phyloP scores from a whole-genome alignment of 164 flowering plant species.

The Chloranthus sessilifolius region DNA sequence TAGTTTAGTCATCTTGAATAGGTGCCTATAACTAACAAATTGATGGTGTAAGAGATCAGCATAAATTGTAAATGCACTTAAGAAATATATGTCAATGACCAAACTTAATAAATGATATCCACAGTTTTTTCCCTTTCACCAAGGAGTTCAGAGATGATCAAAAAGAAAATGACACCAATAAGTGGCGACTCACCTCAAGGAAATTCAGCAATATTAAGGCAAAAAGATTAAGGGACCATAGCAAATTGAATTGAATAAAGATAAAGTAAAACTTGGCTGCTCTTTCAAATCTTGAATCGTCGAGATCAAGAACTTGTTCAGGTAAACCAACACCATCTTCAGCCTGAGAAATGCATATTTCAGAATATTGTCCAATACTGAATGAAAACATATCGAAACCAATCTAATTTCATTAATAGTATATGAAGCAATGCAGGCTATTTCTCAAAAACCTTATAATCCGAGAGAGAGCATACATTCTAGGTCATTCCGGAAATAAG shows the following conservation, averaged over 20 bases:
- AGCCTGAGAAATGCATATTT: slow-evolving; percentile 51
- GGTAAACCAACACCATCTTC: slow-evolving; percentile 97
- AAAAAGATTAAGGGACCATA: slow-evolving; percentile 79
- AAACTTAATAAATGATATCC: not conserved
- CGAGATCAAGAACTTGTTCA: slow-evolving; percentile 57
- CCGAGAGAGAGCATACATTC: not conserved
- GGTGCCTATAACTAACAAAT: not conserved
- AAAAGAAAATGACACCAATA: slow-evolving; percentile 1
- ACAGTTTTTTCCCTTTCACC: not conserved
- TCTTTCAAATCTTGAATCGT: slow-evolving; percentile 44
- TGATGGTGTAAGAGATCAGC: not conserved
- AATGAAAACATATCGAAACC: not conserved
- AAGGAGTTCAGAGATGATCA: not conserved
- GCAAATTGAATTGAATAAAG: slow-evolving; percentile 48
- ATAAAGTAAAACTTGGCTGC: slow-evolving; percentile 68
- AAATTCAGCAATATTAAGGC: slow-evolving; percentile 71
- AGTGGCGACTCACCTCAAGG: slow-evolving; percentile 51
- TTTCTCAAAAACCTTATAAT: too few relatives aligned
- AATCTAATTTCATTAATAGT: not conserved
- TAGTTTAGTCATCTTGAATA: slow-evolving; percentile 2
- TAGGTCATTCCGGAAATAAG: not conserved
- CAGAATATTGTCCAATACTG: not conserved
- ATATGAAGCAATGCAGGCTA: not conserved
- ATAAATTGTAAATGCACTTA: not conserved
- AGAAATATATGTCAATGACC: not conserved